phyloP scores from a whole-genome alignment of 148 eudicot species.

The Nyssa sinensis region DNA sequence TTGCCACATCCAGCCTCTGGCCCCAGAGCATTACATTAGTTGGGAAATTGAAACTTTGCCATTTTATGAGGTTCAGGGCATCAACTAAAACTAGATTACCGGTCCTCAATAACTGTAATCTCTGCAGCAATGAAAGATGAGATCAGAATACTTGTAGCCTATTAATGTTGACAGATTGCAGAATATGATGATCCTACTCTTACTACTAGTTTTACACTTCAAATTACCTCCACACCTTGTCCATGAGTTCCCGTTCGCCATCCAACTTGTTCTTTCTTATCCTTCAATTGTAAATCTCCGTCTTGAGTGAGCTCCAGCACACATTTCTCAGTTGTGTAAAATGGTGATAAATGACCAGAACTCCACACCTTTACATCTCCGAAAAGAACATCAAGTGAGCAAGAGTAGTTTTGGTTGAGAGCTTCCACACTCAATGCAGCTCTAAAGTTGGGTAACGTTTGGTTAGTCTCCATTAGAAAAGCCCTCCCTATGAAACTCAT shows the following conservation, averaged over 20 bases:
- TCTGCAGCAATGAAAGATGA: conserved; percentile 44
- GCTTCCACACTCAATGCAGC: conserved; percentile 68
- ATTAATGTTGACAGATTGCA: background rate
- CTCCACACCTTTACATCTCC: conserved; percentile 84
- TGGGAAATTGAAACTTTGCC: conserved; percentile 99
- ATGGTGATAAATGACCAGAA: conserved; percentile 64
- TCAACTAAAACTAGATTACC: conserved; percentile 89
- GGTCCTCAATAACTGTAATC: conserved; percentile 56
- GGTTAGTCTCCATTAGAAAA: conserved; percentile 62
- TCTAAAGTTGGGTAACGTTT: conserved; percentile 46
- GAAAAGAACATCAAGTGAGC: conserved; percentile 75
- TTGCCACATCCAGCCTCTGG: conserved; percentile 75
- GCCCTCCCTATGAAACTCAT: conserved; percentile 70
- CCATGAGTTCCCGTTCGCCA: conserved; percentile 84
- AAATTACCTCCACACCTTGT: conserved; percentile 86
- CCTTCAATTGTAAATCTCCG: conserved; percentile 74
- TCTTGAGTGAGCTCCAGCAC: conserved; percentile 59
- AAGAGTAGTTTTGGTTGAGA: conserved; percentile 44
- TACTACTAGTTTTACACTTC: background rate
- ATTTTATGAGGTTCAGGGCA: conserved; percentile 52
- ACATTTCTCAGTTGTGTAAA: conserved; percentile 58
- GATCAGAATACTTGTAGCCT: background rate
- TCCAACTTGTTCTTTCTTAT: conserved; percentile 47
- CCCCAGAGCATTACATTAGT: conserved; percentile 77
- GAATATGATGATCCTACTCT: background rate